Percentiles rank a stretch among this genome's conserved stretches.
Evolutionary conservation across 352 stramenopile species (phyloP).

Genomic region (Phytophthora pini): DNA sequence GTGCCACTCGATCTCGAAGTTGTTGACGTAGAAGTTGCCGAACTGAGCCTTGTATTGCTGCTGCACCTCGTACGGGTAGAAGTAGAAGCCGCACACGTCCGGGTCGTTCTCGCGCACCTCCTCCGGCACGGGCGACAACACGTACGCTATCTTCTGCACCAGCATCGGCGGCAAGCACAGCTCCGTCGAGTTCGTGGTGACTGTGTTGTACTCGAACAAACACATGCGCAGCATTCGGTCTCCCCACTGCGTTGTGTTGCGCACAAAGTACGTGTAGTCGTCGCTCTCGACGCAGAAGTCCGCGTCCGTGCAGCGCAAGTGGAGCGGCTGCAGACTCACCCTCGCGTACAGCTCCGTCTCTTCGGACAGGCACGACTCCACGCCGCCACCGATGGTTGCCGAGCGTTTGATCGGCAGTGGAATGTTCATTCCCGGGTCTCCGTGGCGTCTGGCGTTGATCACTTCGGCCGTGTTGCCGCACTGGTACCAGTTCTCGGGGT

Average conservation of each 20-base stretch:
- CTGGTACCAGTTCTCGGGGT: conserved; percentile 77
- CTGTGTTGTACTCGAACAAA: conserved; percentile 70
- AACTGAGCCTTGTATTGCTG: conserved; percentile 64
- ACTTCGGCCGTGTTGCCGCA: conserved; percentile 68
- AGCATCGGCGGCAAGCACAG: conserved; percentile 70
- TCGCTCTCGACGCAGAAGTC: conserved; percentile 42
- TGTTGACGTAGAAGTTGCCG: conserved; percentile 76
- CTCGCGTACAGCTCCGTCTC: conserved; percentile 65
- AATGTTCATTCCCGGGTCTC: conserved; percentile 44
- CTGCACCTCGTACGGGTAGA: conserved; percentile 75
- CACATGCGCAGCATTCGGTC: conserved; percentile 78
- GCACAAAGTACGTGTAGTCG: conserved; percentile 66
- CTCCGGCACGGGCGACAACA: conserved; percentile 57
- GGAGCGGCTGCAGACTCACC: conserved; percentile 67
- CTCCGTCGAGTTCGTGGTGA: conserved; percentile 52
- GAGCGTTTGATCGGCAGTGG: conserved; percentile 42
- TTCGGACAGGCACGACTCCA: conserved; percentile 61
- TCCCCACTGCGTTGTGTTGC: conserved; percentile 64
- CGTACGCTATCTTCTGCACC: conserved; percentile 62
- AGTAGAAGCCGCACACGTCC: conserved; percentile 78
- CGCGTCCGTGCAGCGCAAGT: conserved; percentile 62
- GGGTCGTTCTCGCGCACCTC: conserved; percentile 66
- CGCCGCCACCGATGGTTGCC: conserved; percentile 31
- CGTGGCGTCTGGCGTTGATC: conserved; percentile 34
- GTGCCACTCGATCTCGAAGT: conserved; percentile 74